Evolutionary conservation across 2,329 filamentous ascomycete species (phyloP).

Genomic region (Aspergillus viridinutans): DNA sequence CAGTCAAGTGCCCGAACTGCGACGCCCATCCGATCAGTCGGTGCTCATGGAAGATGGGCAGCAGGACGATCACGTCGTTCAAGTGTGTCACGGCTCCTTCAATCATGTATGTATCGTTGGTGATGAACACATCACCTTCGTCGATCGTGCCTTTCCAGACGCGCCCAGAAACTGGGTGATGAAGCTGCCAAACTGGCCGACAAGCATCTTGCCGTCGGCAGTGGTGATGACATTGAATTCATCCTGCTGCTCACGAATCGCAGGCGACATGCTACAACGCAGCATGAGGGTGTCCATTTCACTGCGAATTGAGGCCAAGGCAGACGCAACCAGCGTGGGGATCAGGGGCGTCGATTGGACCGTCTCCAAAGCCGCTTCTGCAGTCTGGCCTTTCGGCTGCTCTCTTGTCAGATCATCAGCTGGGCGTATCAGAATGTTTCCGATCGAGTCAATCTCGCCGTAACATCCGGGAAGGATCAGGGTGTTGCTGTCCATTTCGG

Average conservation of each 20-base stretch:
- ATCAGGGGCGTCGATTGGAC: slow-evolving; percentile 41
- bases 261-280: slow-evolving; percentile 50
- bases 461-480: slow-evolving; percentile 46
- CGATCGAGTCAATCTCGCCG: slow-evolving; percentile 46
- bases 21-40: slow-evolving; percentile 47
- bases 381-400: slow-evolving; percentile 24
- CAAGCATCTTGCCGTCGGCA: slow-evolving; percentile 47
- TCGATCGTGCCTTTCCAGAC: slow-evolving; percentile 47
- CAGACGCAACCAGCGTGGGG: slow-evolving; percentile 43
- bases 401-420: slow-evolving; percentile 21
- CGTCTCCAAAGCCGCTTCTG: slow-evolving; percentile 34
- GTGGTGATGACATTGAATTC: slow-evolving; percentile 54
- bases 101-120: slow-evolving; percentile 49
- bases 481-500: slow-evolving; percentile 51
- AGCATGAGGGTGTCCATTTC: slow-evolving; percentile 52
- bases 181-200: slow-evolving; percentile 50
- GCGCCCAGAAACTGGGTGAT: slow-evolving; percentile 45
- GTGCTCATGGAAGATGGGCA: slow-evolving; percentile 46
- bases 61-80: slow-evolving; percentile 48
- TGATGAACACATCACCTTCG: slow-evolving; percentile 50
- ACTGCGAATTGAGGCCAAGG: slow-evolving; percentile 43
- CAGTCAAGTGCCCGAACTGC: slow-evolving; percentile 50
- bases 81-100: slow-evolving; percentile 49
- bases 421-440: slow-evolving; percentile 48
- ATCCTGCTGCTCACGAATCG: slow-evolving; percentile 50